A percentile compares a stretch with the other conserved stretches of the same genome.
These are phyloP conservation scores for Dioscorea zingiberensis DNA, from an alignment of 106 monocot genomes.

Conservation along the genomic window DNA sequence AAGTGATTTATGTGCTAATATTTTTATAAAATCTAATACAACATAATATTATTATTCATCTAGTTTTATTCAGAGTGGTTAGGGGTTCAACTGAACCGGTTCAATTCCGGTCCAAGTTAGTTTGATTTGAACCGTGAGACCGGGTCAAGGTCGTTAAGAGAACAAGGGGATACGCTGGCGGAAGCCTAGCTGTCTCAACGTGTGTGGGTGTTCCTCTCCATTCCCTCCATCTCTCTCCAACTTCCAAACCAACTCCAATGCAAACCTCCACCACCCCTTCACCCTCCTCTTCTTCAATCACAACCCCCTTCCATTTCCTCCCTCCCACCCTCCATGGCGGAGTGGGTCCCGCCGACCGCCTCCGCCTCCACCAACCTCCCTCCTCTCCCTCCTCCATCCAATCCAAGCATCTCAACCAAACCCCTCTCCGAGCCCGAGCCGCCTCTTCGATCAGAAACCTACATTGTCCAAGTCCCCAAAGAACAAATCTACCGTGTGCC, in stretches of 20 bases:
- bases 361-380: constrained; percentile 3
- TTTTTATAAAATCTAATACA: too few relatives aligned
- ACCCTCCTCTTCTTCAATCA: not conserved
- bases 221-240: not conserved
- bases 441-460: constrained; percentile 4
- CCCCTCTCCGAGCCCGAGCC: not conserved
- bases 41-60: not conserved
- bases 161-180: not conserved
- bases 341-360: not conserved
- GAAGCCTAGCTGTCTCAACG: not conserved
- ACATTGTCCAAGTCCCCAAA: constrained; percentile 47
- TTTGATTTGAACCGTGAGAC: not conserved
- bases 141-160: not conserved
- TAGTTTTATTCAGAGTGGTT: not conserved
- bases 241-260: not conserved
- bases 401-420: not conserved
- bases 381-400: constrained; percentile 1
- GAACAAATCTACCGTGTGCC: constrained; percentile 47
- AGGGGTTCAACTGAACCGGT: not conserved
- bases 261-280: not conserved
- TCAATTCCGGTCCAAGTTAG: not conserved
- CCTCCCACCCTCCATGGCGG: not conserved
- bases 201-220: not conserved
- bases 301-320: not conserved
- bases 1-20: too few relatives aligned